Percentiles rank a stretch among this genome's conserved stretches.
Conservation (phyloP, 163 green algal species). For the Volvox carteri region DNA sequence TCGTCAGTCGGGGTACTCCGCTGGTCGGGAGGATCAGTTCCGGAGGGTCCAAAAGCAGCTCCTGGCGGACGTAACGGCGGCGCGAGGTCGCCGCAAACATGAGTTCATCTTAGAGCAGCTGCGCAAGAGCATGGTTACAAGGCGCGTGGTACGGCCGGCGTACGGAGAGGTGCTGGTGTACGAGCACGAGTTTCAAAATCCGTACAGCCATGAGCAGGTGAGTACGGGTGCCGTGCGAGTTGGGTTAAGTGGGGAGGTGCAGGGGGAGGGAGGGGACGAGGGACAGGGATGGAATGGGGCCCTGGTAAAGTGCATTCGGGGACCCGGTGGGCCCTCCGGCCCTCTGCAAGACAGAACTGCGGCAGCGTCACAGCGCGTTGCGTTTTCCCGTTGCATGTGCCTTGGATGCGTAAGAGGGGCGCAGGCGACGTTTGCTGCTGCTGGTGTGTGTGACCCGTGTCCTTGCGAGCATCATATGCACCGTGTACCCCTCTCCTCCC, state of each 20-base stretch:
- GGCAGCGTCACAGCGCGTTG: too few relatives aligned
- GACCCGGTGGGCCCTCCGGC: too few relatives aligned
- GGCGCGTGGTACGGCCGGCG: slow-evolving; percentile 52
- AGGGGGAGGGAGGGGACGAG: too few relatives aligned
- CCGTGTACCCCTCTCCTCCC: too few relatives aligned
- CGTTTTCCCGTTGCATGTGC: background rate
- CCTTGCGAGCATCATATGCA: too few relatives aligned
- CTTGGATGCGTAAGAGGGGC: background rate
- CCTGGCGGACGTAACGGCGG: slow-evolving; percentile 65
- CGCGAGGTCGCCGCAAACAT: slow-evolving; percentile 64
- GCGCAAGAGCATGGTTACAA: slow-evolving; percentile 62
- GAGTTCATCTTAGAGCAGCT: slow-evolving; percentile 70
- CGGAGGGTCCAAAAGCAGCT: slow-evolving; percentile 71
- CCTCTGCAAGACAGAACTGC: too few relatives aligned
- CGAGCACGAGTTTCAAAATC: slow-evolving; percentile 75
- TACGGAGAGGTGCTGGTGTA: slow-evolving; percentile 79
- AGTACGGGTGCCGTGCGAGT: too few relatives aligned
- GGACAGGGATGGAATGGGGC: too few relatives aligned
- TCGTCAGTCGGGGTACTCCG: slow-evolving; percentile 1
- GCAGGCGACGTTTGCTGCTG: too few relatives aligned
- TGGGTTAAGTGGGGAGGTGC: too few relatives aligned
- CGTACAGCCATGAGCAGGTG: slow-evolving; percentile 66
- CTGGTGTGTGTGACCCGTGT: too few relatives aligned
- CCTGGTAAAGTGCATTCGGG: too few relatives aligned
- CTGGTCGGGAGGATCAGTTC: slow-evolving; percentile 56